Evolutionary conservation across 257 asterid genomes (phyloP), one percentile per base, ranked within the genome.

Genomic region (Forsythia viridissima): DNA sequence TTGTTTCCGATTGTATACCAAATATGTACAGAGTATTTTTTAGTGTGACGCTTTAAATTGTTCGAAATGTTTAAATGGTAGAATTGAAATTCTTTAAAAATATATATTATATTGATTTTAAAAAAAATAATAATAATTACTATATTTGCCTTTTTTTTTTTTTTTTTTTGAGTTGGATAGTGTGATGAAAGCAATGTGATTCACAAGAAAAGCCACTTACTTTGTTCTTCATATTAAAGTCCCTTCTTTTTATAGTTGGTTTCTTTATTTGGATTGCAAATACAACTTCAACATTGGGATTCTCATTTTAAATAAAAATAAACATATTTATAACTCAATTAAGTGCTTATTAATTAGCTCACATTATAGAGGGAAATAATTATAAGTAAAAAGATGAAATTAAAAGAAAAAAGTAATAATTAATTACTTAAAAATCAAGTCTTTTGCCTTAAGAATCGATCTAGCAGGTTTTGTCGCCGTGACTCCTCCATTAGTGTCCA

Each of bases 381-480:
- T 5, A 24, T 10, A 81, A 70, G 39, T 46, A 12, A 18, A 37
- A 44, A 20, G 0, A 34, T 46, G 30, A 73, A 21, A 37, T 13
- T 70, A 55, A 52, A 57, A 71, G 21, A 18, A 61, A 71, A 21
- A 65, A 46, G 7, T 71, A 11, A 68, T 59, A 72, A 78, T 74
- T 30, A 24, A 39, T 43, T 4, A 65, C 70, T 52, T 69, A 71
- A 77, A 40, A 18, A 76, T 75, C 78, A 85, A 80, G 71, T 30
- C 74, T 57, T 82, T 71, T 8, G 8, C 78, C 91, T 87, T 85
- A 83, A 88, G 91, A 91, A 91, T 87, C 88, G 92, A 90, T 85
- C 80, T 75, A 80, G 88, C 97, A 89, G 90, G 87, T 84, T 83
- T 89, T 88, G 90, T 87, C 91, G 87, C 89, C 90, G 88, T 85